Evolutionary conservation across 768 basidiomycete genomes (phyloP).

Genomic region (Suillus spraguei): DNA sequence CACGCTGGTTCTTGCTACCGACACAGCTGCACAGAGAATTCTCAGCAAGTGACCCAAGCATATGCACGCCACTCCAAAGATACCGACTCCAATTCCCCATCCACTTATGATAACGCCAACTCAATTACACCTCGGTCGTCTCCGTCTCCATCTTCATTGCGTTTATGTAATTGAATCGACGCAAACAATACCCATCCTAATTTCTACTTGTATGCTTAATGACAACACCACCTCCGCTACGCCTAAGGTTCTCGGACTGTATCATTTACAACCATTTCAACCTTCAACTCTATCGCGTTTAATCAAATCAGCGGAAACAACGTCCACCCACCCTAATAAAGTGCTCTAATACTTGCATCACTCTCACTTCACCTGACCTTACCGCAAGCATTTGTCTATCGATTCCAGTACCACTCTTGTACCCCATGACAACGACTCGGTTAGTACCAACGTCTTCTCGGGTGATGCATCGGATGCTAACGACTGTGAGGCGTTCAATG

Average conservation of each 20-base stretch:
- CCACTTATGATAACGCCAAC: background rate
- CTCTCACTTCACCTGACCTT: background rate
- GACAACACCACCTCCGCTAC: no score
- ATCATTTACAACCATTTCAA: no score
- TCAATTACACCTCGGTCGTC: background rate
- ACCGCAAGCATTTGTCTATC: background rate
- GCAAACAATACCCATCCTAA: background rate
- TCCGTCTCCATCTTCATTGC: no score
- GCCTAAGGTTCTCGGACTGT: no score
- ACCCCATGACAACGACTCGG: no score
- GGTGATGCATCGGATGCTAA: background rate
- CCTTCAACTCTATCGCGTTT: no score
- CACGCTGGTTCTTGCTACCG: background rate
- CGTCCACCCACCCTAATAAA: no score
- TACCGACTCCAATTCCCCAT: background rate
- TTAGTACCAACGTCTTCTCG: background rate
- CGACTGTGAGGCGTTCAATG: background rate
- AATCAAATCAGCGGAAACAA: no score
- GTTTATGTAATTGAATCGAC: no score
- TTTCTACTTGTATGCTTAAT: background rate
- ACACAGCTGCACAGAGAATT: background rate
- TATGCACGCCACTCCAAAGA: background rate
- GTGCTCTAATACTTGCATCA: background rate
- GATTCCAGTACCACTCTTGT: background rate
- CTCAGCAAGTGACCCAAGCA: background rate